Percentiles rank a stretch among this genome's conserved stretches.
Conservation (phyloP, 371 early-diverging fungal species). For the Apophysomyces sp. region DNA sequence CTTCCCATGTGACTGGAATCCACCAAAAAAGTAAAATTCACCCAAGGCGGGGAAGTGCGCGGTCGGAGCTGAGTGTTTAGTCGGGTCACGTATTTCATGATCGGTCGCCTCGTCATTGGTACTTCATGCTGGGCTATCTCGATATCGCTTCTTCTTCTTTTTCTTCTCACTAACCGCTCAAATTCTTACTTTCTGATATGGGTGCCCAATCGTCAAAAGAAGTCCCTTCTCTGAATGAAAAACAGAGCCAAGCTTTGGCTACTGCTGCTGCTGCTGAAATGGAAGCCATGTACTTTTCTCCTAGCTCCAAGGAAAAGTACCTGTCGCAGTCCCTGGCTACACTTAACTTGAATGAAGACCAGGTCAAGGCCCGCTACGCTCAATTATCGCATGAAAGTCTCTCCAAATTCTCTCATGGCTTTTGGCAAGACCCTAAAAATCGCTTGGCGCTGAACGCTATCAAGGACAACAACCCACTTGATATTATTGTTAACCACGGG, state of each 20-base stretch:
- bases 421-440: conserved; percentile 68
- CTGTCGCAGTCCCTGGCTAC: conserved; percentile 14
- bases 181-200: conserved; percentile 1
- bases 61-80: not conserved
- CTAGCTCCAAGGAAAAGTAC: conserved; percentile 3
- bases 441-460: conserved; percentile 65
- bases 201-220: conserved; percentile 15
- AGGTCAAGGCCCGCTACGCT: conserved; percentile 23
- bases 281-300: too few relatives aligned
- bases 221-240: conserved; percentile 5
- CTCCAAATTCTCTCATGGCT: conserved; percentile 39
- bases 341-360: conserved; percentile 18
- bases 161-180: not conserved
- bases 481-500: conserved; percentile 59
- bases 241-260: not conserved
- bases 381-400: conserved; percentile 27
- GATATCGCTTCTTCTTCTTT: not conserved
- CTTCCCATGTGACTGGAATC: too few relatives aligned
- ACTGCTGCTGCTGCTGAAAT: conserved; percentile 3
- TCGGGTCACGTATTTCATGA: not conserved
- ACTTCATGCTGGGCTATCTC: not conserved
- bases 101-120: not conserved
- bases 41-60: not conserved
- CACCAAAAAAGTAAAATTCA: not conserved
- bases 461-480: conserved; percentile 53